Evolutionary conservation across 108 stramenopile species (phyloP).

Genomic region (Skeletonema menzelii): DNA sequence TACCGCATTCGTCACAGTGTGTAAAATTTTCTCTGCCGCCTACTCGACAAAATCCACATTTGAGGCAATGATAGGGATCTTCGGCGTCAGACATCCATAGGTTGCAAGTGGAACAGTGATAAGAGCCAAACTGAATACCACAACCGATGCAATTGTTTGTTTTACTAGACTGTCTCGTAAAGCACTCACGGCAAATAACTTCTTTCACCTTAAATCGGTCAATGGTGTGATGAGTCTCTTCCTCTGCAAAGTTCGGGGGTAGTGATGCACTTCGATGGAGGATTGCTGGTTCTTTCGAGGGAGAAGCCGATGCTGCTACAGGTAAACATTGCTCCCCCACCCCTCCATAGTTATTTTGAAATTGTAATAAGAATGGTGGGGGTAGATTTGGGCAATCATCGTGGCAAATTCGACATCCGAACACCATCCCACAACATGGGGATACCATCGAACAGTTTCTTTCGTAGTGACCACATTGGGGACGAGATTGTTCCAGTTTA

Average conservation of each 20-base stretch:
- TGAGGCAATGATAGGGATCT: conserved; percentile 81
- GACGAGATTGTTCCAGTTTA: conserved; percentile 66
- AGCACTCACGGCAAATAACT: conserved; percentile 85
- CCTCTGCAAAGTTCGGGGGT: conserved; percentile 57
- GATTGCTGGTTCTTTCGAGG: conserved; percentile 1
- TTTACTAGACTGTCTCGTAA: conserved; percentile 76
- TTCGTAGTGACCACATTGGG: conserved; percentile 78
- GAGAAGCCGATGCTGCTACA: conserved; percentile 1
- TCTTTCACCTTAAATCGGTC: conserved; percentile 79
- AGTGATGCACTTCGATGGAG: conserved; percentile 58
- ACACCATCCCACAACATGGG: conserved; percentile 85
- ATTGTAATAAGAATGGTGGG: conserved; percentile 47
- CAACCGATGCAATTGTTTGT: conserved; percentile 85
- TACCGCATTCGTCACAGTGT: conserved; percentile 88
- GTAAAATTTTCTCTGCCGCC: conserved; percentile 84
- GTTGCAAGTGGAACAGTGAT: conserved; percentile 84
- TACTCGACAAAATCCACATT: conserved; percentile 90
- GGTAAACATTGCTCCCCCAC: background rate
- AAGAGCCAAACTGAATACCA: conserved; percentile 70
- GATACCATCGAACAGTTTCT: conserved; percentile 80
- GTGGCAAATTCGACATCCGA: conserved; percentile 91
- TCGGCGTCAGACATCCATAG: conserved; percentile 87
- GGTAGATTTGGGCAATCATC: conserved; percentile 80
- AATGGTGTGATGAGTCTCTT: conserved; percentile 81
- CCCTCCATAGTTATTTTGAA: background rate